phyloP scores from a whole-genome alignment of 2,329 filamentous ascomycete genomes.

The Gaeumannomyces tritici region DNA sequence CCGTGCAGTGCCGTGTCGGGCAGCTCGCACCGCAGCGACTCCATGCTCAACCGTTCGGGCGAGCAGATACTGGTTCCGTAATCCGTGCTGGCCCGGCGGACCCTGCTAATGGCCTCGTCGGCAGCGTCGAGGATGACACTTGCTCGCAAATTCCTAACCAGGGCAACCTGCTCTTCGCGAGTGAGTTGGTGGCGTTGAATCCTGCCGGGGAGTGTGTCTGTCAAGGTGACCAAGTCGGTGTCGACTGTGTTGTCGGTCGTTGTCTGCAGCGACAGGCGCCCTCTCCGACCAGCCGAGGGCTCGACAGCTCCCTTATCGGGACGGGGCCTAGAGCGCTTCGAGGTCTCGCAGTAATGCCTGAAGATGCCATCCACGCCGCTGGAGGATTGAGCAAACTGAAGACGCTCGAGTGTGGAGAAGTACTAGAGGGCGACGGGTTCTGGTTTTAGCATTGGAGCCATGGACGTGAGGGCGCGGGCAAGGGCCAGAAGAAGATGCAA shows the following conservation, averaged over 20 bases:
- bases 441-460: background rate
- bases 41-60: slow-evolving; percentile 21
- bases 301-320: slow-evolving; percentile 20
- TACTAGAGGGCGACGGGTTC: slow-evolving; percentile 37
- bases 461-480: too few species aligned
- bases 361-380: slow-evolving; percentile 23
- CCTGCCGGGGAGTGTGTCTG: slow-evolving; percentile 60
- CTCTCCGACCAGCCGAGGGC: slow-evolving; percentile 17
- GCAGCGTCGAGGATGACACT: slow-evolving; percentile 27
- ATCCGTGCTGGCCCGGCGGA: slow-evolving; percentile 28
- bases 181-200: slow-evolving; percentile 62
- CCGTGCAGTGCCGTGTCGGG: slow-evolving; percentile 5
- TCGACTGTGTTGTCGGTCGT: slow-evolving; percentile 19
- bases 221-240: slow-evolving; percentile 57
- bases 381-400: slow-evolving; percentile 49
- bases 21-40: slow-evolving; percentile 13
- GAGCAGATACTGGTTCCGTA: slow-evolving; percentile 14
- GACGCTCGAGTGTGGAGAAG: slow-evolving; percentile 63
- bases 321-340: slow-evolving; percentile 19
- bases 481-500: too few species aligned
- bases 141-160: slow-evolving; percentile 39
- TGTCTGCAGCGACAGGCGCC: slow-evolving; percentile 17
- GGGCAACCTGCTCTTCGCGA: slow-evolving; percentile 57
- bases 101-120: slow-evolving; percentile 46
- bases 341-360: slow-evolving; percentile 25